These are phyloP conservation scores for Besnoitia besnoiti DNA, from an alignment of 169 alveolate genomes.

Conservation along the genomic window DNA sequence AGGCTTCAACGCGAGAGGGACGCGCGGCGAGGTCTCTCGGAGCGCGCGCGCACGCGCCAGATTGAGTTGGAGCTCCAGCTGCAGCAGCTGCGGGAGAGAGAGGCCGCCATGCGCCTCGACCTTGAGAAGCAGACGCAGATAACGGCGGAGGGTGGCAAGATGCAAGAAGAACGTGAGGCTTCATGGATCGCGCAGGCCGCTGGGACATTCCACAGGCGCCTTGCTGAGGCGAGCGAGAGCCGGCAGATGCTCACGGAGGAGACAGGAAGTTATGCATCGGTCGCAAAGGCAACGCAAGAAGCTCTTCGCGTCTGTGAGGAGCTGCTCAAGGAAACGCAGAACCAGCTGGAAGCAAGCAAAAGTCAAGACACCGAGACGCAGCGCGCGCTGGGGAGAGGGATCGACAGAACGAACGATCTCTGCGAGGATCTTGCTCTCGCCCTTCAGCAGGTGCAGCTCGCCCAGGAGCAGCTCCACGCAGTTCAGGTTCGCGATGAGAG, in stretches of 20 bases:
- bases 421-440: too few relatives aligned
- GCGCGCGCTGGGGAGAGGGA: not conserved
- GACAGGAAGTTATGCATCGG: too few relatives aligned
- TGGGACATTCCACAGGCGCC: too few relatives aligned
- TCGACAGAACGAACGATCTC: too few relatives aligned
- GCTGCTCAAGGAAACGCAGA: not conserved
- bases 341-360: not conserved
- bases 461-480: too few relatives aligned
- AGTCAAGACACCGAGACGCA: not conserved
- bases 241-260: too few relatives aligned
- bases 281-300: not conserved
- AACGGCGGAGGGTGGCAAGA: not conserved
- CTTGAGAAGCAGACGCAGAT: too few relatives aligned
- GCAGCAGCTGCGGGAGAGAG: not conserved
- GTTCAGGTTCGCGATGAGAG: too few relatives aligned
- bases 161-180: not conserved
- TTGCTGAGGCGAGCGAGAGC: too few relatives aligned
- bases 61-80: not conserved
- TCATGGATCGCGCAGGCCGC: not conserved
- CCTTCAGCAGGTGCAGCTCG: too few relatives aligned
- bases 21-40: not conserved
- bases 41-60: constrained; percentile 19
- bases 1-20: not conserved
- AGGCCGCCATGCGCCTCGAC: not conserved
- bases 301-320: not conserved